Percentiles rank a stretch among this genome's conserved stretches.
Evolutionary conservation across 805 yeast genomes (phyloP).

Genomic region (Pichia manshurica): DNA sequence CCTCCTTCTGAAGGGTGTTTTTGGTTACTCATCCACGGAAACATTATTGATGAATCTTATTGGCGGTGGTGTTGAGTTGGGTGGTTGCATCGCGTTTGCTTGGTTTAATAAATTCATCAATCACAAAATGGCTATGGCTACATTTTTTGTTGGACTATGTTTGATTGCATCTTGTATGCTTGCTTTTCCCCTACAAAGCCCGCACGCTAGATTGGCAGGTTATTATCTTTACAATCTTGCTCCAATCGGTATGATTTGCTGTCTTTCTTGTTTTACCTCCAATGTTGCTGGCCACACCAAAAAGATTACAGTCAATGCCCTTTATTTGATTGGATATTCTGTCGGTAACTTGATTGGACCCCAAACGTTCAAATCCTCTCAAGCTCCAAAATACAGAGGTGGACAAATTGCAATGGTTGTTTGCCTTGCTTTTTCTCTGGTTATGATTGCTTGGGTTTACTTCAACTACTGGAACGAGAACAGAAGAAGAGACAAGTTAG

Average conservation of each 20-base stretch:
- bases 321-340: conserved; percentile 58
- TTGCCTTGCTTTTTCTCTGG: conserved; percentile 22
- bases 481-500: conserved; percentile 13
- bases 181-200: conserved; percentile 18
- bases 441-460: conserved; percentile 15
- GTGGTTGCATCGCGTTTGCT: conserved; percentile 29
- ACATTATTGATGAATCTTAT: conserved; percentile 26
- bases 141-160: conserved; percentile 13
- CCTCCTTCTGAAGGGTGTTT: conserved; percentile 28
- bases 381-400: conserved; percentile 53
- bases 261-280: conserved; percentile 33
- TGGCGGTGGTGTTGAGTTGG: conserved; percentile 28
- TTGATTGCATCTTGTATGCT: conserved; percentile 15
- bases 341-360: conserved; percentile 70
- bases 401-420: conserved; percentile 44
- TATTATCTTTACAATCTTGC: conserved; percentile 24
- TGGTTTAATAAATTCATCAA: conserved; percentile 23
- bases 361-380: conserved; percentile 51
- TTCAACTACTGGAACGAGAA: conserved; percentile 17
- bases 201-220: conserved; percentile 24
- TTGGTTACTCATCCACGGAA: conserved; percentile 26
- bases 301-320: conserved; percentile 52
- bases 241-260: conserved; percentile 26
- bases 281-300: conserved; percentile 75
- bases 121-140: conserved; percentile 22